These are phyloP conservation scores for Hirsutella rhossiliensis DNA, from an alignment of 2,329 filamentous ascomycete genomes.

Conservation along the genomic window DNA sequence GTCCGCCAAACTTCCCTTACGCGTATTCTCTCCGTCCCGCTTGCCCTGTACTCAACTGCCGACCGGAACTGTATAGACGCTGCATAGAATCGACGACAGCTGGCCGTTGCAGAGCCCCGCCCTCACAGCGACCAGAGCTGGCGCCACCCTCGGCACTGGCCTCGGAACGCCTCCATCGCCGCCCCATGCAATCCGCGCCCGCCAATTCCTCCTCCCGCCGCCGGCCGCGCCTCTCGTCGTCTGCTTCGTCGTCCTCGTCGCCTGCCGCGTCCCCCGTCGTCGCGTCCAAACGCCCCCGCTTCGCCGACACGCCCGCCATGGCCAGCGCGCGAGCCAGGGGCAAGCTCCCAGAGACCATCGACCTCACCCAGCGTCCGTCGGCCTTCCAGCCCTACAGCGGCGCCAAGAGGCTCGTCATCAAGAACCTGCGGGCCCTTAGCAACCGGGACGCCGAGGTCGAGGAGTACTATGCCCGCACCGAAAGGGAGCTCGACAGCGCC, in stretches of 20 bases:
- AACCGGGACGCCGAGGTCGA: conserved; percentile 49
- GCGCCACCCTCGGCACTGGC: too few species aligned
- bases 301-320: conserved; percentile 17
- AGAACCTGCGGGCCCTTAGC: conserved; percentile 66
- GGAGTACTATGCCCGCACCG: conserved; percentile 66
- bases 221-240: conserved; percentile 23
- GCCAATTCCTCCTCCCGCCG: conserved; percentile 23
- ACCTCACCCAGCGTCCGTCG: conserved; percentile 20
- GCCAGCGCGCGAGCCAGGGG: conserved; percentile 24
- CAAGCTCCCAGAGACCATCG: conserved; percentile 25
- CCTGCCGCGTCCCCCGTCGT: conserved; percentile 8
- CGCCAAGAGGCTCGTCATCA: conserved; percentile 81
- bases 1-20: not conserved
- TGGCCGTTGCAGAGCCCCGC: too few species aligned
- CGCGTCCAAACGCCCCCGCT: conserved; percentile 19
- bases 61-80: too few species aligned
- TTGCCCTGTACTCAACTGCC: too few species aligned
- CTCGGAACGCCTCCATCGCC: not conserved
- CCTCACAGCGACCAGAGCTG: too few species aligned
- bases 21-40: not conserved
- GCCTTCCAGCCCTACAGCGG: conserved; percentile 63
- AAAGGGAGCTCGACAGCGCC: conserved; percentile 61
- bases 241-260: conserved; percentile 13
- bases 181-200: conserved; percentile 21
- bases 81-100: too few species aligned